Percentiles rank a stretch among this genome's conserved stretches.
Evolutionary conservation across 148 eudicot species (phyloP).

Genomic region (Suaeda aralocaspica): DNA sequence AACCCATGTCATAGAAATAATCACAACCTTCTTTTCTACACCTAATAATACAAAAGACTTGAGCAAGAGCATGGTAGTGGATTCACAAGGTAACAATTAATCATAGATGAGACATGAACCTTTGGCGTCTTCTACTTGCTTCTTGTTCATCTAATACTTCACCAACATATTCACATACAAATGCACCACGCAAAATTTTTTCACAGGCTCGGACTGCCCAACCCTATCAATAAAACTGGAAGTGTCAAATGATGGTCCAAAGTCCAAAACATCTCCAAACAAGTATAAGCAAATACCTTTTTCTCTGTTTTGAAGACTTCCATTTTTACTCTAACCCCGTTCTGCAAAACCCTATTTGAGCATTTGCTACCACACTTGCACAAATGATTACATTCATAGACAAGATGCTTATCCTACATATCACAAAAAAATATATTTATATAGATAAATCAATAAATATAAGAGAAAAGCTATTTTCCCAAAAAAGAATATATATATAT

Average conservation of each 20-base stretch:
- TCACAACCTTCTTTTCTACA: slow-evolving; percentile 45
- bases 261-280: not conserved
- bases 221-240: slow-evolving; percentile 49
- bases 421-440: not conserved
- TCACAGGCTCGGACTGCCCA: slow-evolving; percentile 88
- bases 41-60: slow-evolving; percentile 33
- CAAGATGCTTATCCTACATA: slow-evolving; percentile 70
- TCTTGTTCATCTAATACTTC: slow-evolving; percentile 75
- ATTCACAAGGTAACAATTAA: not conserved
- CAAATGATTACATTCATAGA: slow-evolving; percentile 80
- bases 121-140: slow-evolving; percentile 59
- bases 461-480: too few species aligned
- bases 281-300: slow-evolving; percentile 42
- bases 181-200: slow-evolving; percentile 62
- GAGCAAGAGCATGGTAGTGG: not conserved
- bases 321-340: slow-evolving; percentile 62
- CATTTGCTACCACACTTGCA: slow-evolving; percentile 72
- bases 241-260: slow-evolving; percentile 10
- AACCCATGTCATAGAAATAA: slow-evolving; percentile 59
- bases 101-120: slow-evolving; percentile 39
- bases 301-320: slow-evolving; percentile 81
- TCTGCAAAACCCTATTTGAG: slow-evolving; percentile 88
- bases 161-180: slow-evolving; percentile 84
- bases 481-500: too few species aligned
- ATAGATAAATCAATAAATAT: too few species aligned